phyloP scores from a whole-genome alignment of 176 grass and related monocot genomes.

The Aegilops speltoides region DNA sequence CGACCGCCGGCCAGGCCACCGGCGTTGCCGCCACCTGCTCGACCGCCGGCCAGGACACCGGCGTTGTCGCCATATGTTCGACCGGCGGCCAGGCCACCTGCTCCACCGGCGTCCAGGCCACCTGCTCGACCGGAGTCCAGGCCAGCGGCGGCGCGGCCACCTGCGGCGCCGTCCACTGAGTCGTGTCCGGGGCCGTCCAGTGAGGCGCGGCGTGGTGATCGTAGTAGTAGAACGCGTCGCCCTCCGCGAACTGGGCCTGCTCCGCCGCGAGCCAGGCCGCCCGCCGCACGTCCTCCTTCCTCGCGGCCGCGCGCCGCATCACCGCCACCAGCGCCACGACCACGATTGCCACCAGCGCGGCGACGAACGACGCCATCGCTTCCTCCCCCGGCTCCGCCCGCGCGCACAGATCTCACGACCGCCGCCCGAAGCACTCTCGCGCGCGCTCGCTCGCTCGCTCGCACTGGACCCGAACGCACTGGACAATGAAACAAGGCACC shows the following conservation, averaged over 20 bases:
- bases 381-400: neutral
- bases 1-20: neutral
- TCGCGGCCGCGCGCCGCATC: slow-evolving; percentile 30
- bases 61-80: neutral
- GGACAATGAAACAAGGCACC: too few relatives aligned
- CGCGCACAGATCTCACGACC: slow-evolving; percentile 37
- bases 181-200: neutral
- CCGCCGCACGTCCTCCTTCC: slow-evolving; percentile 60
- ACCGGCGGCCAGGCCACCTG: neutral
- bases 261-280: slow-evolving; percentile 50
- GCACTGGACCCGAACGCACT: too few relatives aligned
- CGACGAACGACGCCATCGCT: slow-evolving; percentile 24
- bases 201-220: slow-evolving; percentile 3
- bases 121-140: neutral
- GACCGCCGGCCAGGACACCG: neutral
- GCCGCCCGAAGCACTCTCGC: neutral
- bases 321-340: slow-evolving; percentile 34
- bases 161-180: neutral
- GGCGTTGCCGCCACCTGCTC: neutral
- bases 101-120: too few relatives aligned
- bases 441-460: too few relatives aligned
- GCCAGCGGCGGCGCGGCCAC: neutral
- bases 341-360: slow-evolving; percentile 26
- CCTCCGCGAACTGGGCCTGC: slow-evolving; percentile 51
- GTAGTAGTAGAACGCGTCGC: slow-evolving; percentile 31